phyloP scores from a whole-genome alignment of 495 filamentous ascomycete genomes.

The Aspergillus sclerotiicarbonarius region DNA sequence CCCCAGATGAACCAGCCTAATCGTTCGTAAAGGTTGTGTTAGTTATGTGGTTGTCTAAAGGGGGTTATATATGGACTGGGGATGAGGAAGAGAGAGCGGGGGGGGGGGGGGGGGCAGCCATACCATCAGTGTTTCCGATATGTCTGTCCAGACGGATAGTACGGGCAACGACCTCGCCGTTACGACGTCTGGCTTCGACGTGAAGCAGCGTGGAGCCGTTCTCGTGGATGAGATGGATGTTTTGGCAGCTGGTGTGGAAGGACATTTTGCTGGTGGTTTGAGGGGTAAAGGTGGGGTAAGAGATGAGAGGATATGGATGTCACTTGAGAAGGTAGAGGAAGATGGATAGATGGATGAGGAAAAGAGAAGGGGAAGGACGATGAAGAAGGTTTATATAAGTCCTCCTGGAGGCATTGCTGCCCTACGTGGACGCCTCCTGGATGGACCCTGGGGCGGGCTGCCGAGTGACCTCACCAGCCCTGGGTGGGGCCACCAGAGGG shows the following conservation, averaged over 20 bases:
- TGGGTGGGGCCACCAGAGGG: too few relatives aligned
- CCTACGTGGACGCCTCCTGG: neutral
- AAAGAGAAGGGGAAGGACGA: neutral
- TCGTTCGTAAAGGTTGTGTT: neutral
- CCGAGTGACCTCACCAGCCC: too few relatives aligned
- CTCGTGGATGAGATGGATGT: conserved; percentile 17
- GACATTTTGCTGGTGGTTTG: conserved; percentile 14
- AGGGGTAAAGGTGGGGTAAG: neutral
- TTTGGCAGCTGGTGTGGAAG: conserved; percentile 17
- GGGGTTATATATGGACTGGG: neutral
- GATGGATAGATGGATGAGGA: neutral
- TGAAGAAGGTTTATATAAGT: neutral
- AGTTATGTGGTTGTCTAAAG: neutral
- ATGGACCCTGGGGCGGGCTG: neutral
- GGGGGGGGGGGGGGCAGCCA: neutral
- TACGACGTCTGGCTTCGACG: conserved; percentile 8
- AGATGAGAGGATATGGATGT: neutral
- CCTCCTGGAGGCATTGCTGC: neutral
- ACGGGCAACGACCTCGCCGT: neutral
- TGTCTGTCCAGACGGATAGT: conserved; percentile 20
- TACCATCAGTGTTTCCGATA: conserved; percentile 23
- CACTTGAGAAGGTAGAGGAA: neutral
- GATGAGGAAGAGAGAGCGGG: neutral
- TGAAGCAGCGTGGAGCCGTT: conserved; percentile 13
- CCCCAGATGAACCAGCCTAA: conserved; percentile 25